These are phyloP conservation scores for Nakazawaea wyomingensis DNA, from an alignment of 805 yeast genomes.

Conservation along the genomic window DNA sequence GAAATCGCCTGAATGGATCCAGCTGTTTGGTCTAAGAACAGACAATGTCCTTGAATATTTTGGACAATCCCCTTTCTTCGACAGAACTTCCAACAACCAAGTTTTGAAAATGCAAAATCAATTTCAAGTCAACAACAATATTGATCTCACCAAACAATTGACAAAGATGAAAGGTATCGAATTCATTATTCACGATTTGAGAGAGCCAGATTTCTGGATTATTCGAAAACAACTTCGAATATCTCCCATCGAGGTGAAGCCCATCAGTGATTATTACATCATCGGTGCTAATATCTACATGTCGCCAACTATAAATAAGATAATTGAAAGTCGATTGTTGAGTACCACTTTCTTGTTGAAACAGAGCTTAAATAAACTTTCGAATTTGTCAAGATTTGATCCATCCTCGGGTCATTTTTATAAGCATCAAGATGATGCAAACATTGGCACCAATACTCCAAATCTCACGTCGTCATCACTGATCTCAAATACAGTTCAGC, in stretches of 20 bases:
- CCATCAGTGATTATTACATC: constrained; percentile 76
- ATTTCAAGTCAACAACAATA: constrained; percentile 49
- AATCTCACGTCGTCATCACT: constrained; percentile 1
- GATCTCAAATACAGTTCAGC: background rate
- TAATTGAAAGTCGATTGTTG: constrained; percentile 65
- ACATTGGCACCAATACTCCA: background rate
- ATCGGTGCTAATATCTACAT: constrained; percentile 90
- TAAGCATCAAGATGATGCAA: constrained; percentile 14
- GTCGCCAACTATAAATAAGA: constrained; percentile 73
- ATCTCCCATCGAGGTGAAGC: constrained; percentile 42
- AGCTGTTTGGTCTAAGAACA: constrained; percentile 76
- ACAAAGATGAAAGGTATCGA: constrained; percentile 81
- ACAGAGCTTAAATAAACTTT: constrained; percentile 42
- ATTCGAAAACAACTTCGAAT: constrained; percentile 74
- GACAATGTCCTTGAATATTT: constrained; percentile 92
- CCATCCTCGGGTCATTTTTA: constrained; percentile 59
- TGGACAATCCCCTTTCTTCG: constrained; percentile 91
- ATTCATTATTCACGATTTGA: constrained; percentile 64
- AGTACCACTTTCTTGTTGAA: constrained; percentile 40
- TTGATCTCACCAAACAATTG: constrained; percentile 33
- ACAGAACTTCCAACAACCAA: constrained; percentile 90
- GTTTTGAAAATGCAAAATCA: constrained; percentile 94
- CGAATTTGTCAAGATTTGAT: constrained; percentile 46
- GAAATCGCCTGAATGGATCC: constrained; percentile 98
- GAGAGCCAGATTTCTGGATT: constrained; percentile 93